These are phyloP conservation scores for Aleurites moluccanus DNA, from an alignment of 441 rosid genomes.

Conservation along the genomic window DNA sequence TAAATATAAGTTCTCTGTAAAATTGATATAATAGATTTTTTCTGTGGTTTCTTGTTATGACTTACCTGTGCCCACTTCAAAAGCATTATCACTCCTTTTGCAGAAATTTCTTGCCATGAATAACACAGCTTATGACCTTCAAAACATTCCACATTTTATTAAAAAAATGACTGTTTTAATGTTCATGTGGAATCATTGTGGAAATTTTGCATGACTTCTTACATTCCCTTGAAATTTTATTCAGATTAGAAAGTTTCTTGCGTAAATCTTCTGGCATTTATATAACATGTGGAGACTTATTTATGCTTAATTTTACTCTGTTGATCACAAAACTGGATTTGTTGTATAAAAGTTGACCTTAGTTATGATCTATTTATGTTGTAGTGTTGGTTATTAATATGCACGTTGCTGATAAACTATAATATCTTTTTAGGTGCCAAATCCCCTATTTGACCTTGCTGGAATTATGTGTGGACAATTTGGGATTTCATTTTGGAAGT, in stretches of 20 bases:
- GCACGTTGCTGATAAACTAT: conserved; percentile 10
- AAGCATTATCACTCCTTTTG: neutral
- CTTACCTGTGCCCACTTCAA: neutral
- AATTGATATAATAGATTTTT: neutral
- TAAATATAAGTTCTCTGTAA: neutral
- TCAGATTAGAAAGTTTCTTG: neutral
- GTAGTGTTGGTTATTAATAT: neutral
- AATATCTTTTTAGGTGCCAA: conserved; percentile 65
- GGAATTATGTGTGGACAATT: conserved; percentile 99
- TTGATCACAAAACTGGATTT: neutral
- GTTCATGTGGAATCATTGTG: neutral
- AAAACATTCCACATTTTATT: neutral
- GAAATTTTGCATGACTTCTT: too few relatives aligned
- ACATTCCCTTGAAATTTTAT: conserved; percentile 5
- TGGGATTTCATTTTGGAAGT: conserved; percentile 89
- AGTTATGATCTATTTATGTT: neutral
- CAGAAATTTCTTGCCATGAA: neutral
- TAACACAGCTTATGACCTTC: neutral
- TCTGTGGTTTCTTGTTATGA: neutral
- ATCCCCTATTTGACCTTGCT: conserved; percentile 97
- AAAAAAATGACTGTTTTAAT: neutral
- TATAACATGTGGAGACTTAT: neutral
- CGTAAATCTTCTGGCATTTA: neutral
- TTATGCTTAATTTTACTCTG: neutral
- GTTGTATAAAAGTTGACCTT: neutral